Evolutionary conservation across 1,284 basidiomycete species (phyloP).

Genomic region (Papiliotrema fonsecae): DNA sequence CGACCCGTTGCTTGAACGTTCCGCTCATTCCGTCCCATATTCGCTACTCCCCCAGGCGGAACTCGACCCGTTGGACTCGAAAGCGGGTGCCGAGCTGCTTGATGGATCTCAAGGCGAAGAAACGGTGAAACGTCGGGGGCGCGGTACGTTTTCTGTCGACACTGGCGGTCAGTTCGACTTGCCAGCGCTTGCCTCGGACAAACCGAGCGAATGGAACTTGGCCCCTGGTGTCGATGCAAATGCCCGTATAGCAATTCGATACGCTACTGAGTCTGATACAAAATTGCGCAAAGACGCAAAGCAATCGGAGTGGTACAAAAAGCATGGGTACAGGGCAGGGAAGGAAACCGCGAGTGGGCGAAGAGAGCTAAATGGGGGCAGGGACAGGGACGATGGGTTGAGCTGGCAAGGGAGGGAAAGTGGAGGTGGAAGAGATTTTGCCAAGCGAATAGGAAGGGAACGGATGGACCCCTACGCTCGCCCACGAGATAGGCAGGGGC

Average conservation of each 20-base stretch:
- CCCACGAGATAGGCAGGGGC: conserved; percentile 3
- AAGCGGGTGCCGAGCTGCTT: conserved; percentile 20
- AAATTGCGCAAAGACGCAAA: conserved; percentile 25
- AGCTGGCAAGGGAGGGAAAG: background rate
- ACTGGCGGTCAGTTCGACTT: conserved; percentile 11
- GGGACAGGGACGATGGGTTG: background rate
- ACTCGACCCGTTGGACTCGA: conserved; percentile 10
- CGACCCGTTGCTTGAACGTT: conserved; percentile 38
- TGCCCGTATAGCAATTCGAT: conserved; percentile 35
- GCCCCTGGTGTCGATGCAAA: conserved; percentile 35
- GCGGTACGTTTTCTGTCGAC: conserved; percentile 28
- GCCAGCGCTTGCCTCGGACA: conserved; percentile 6
- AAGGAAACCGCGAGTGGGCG: conserved; percentile 26
- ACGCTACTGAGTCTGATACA: conserved; percentile 28
- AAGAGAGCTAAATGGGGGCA: background rate
- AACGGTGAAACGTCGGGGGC: conserved; percentile 22
- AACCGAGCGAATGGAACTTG: conserved; percentile 8
- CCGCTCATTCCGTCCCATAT: conserved; percentile 35
- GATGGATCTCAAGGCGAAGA: background rate
- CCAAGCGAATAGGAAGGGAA: conserved; percentile 15
- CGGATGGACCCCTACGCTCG: conserved; percentile 28
- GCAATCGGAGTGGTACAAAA: conserved; percentile 36
- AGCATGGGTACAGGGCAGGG: conserved; percentile 34
- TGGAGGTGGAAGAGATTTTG: conserved; percentile 10
- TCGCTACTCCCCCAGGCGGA: conserved; percentile 29